Percentiles rank a stretch among this genome's conserved stretches.
Evolutionary conservation across 1,284 basidiomycete species (phyloP).

Genomic region (Ustilago hordei): DNA sequence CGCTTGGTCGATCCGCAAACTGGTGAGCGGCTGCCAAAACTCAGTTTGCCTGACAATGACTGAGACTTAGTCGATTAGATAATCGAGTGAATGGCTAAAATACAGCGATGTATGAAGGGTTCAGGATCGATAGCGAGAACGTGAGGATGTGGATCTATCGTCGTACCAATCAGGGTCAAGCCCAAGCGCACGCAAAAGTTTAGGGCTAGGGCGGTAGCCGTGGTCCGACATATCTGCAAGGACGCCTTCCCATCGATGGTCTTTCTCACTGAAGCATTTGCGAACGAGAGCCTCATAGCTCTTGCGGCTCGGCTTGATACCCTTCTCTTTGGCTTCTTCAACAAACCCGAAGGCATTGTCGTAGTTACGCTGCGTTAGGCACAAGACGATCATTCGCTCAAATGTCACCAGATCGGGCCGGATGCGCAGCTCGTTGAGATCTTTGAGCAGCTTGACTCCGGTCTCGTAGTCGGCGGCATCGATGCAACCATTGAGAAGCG

Average conservation of each 20-base stretch:
- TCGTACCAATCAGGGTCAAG: slow-evolving; percentile 4
- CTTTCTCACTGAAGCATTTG: slow-evolving; percentile 47
- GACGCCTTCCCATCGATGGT: slow-evolving; percentile 48
- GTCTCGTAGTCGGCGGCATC: slow-evolving; percentile 29
- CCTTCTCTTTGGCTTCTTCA: slow-evolving; percentile 51
- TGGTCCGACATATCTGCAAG: slow-evolving; percentile 56
- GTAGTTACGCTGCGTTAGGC: slow-evolving; percentile 48
- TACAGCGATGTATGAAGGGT: slow-evolving; percentile 1
- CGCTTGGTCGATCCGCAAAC: too few species aligned
- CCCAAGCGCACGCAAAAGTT: slow-evolving; percentile 17
- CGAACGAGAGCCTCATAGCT: slow-evolving; percentile 56
- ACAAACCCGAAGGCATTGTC: slow-evolving; percentile 57
- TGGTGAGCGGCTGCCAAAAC: background rate
- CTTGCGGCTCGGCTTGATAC: slow-evolving; percentile 42
- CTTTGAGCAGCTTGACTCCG: slow-evolving; percentile 36
- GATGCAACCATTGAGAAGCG: slow-evolving; percentile 47
- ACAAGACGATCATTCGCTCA: slow-evolving; percentile 55
- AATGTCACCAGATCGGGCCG: slow-evolving; percentile 45
- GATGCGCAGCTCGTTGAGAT: slow-evolving; percentile 25
- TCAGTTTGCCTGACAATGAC: too few species aligned
- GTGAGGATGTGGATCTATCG: background rate
- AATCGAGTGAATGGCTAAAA: background rate
- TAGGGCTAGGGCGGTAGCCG: slow-evolving; percentile 25
- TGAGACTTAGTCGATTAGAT: background rate
- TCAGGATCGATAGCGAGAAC: slow-evolving; percentile 2